Percentiles rank a stretch among this genome's conserved stretches.
phyloP scores from a whole-genome alignment of 805 yeast genomes.

The Saturnispora besseyi region DNA sequence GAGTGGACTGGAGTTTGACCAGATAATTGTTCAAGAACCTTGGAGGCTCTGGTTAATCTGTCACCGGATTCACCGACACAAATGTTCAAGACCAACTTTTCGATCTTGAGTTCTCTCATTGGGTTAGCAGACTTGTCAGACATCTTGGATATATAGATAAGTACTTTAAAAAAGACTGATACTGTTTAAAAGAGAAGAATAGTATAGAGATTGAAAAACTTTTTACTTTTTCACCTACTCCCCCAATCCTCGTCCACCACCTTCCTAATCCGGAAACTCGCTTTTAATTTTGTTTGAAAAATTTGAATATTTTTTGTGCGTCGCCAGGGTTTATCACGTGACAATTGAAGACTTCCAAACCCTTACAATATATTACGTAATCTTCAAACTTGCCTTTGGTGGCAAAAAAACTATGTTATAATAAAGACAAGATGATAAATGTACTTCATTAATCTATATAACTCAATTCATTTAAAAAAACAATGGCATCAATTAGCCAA shows the following conservation, averaged over 20 bases:
- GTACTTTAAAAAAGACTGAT: not conserved
- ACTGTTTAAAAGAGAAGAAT: not conserved
- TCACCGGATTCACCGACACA: conserved; percentile 99
- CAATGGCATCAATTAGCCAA: conserved; percentile 25
- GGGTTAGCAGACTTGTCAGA: conserved; percentile 70
- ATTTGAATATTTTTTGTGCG: not conserved
- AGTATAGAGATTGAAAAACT: too few relatives aligned
- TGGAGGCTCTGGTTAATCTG: conserved; percentile 99
- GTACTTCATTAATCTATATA: too few relatives aligned
- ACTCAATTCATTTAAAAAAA: not conserved
- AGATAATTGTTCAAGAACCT: conserved; percentile 98
- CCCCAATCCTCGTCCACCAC: not conserved
- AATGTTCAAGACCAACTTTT: conserved; percentile 98
- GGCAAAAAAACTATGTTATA: not conserved
- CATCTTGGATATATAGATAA: conserved; percentile 17
- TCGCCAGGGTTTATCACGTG: conserved; percentile 1
- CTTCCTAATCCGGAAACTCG: not conserved
- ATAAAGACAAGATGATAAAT: too few relatives aligned
- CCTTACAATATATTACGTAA: not conserved
- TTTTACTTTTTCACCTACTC: not conserved
- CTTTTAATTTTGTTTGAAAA: not conserved
- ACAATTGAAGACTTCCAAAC: not conserved
- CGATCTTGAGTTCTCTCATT: conserved; percentile 99
- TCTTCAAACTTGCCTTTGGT: not conserved
- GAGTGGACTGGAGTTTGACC: conserved; percentile 99